Percentiles rank a stretch among this genome's conserved stretches.
phyloP scores from a whole-genome alignment of 306 rosid genomes.

The Gastrolobium bilobum region DNA sequence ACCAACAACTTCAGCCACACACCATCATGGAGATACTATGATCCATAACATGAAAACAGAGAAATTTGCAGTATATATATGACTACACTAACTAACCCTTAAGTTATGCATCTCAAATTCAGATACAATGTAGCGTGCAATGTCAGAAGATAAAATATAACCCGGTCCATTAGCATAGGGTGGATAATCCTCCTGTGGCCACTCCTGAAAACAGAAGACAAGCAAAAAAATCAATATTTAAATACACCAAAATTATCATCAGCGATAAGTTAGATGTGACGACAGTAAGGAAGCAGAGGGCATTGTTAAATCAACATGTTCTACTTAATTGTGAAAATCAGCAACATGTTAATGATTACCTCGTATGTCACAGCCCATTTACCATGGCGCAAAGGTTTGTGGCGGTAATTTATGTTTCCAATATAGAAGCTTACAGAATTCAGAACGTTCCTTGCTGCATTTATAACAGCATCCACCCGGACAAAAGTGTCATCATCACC shows the following conservation, averaged over 20 bases:
- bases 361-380: conserved; percentile 98
- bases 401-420: conserved; percentile 93
- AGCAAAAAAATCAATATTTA: conserved; percentile 27
- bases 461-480: conserved; percentile 70
- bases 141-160: conserved; percentile 78
- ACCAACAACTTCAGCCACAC: conserved; percentile 9
- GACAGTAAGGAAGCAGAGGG: conserved; percentile 1
- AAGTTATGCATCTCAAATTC: conserved; percentile 72
- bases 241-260: conserved; percentile 4
- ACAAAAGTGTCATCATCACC: conserved; percentile 99
- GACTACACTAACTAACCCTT: conserved; percentile 71
- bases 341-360: conserved; percentile 58
- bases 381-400: conserved; percentile 89
- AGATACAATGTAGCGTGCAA: conserved; percentile 66
- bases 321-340: conserved; percentile 19
- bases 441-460: conserved; percentile 60
- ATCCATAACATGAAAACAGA: neutral
- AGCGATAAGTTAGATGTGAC: conserved; percentile 26
- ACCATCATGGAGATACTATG: neutral
- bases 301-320: neutral
- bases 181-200: conserved; percentile 90
- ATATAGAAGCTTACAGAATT: conserved; percentile 71
- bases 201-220: conserved; percentile 71
- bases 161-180: conserved; percentile 98
- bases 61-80: neutral